Evolutionary conservation across 1,139 yeast genomes (phyloP).

Genomic region (Schwanniomyces etchellsii): DNA sequence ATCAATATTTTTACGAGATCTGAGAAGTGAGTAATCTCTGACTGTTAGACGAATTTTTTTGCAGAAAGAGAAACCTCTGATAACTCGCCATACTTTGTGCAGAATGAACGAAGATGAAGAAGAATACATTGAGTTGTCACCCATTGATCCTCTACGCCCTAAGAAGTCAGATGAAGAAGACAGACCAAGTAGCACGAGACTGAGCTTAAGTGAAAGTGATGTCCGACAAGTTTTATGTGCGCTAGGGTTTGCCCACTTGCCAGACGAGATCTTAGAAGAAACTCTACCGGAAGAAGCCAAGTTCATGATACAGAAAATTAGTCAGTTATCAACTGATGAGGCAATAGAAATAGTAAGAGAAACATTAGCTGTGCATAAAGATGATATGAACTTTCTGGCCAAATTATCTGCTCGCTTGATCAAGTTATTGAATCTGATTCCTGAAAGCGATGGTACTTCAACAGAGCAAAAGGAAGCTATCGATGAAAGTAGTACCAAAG

Average conservation of each 20-base stretch:
- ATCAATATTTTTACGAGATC: neutral
- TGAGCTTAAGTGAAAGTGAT: too few relatives aligned
- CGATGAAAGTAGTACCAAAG: slow-evolving; percentile 4
- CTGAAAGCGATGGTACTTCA: slow-evolving; percentile 9
- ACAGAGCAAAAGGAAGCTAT: slow-evolving; percentile 6
- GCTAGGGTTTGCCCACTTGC: neutral
- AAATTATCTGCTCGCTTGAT: slow-evolving; percentile 31
- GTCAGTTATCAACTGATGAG: slow-evolving; percentile 13
- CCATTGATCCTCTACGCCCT: neutral
- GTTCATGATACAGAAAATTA: slow-evolving; percentile 28
- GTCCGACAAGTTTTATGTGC: too few relatives aligned
- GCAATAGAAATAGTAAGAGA: slow-evolving; percentile 32
- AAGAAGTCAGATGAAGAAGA: slow-evolving; percentile 1
- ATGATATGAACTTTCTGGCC: slow-evolving; percentile 36
- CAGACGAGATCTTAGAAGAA: slow-evolving; percentile 5
- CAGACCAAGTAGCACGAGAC: too few relatives aligned
- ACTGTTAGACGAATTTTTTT: neutral
- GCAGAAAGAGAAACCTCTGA: neutral
- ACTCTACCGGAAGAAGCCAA: slow-evolving; percentile 16
- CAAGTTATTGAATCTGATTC: slow-evolving; percentile 20
- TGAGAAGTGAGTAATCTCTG: neutral
- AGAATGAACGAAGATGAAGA: neutral
- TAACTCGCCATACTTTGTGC: neutral
- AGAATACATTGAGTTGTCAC: slow-evolving; percentile 3
- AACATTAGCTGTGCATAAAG: slow-evolving; percentile 33